phyloP scores from a whole-genome alignment of 1,139 yeast genomes.

The Pichia kudriavzevii region DNA sequence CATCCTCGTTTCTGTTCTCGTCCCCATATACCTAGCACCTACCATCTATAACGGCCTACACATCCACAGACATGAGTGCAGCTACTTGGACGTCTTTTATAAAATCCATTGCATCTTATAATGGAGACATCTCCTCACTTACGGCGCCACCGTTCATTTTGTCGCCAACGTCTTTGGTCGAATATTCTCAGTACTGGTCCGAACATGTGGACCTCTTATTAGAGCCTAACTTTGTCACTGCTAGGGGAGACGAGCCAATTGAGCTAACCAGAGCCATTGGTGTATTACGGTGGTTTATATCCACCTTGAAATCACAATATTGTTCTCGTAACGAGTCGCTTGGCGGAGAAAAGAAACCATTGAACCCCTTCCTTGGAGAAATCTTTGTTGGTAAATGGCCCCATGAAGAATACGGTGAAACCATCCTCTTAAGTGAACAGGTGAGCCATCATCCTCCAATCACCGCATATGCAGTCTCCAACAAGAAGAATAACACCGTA shows the following conservation, averaged over 20 bases:
- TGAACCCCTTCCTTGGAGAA: constrained; percentile 92
- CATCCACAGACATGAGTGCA: too few species aligned
- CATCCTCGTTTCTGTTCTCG: background rate
- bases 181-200: constrained; percentile 90
- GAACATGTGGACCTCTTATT: constrained; percentile 81
- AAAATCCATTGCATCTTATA: constrained; percentile 85
- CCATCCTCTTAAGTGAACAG: constrained; percentile 76
- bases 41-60: too few species aligned
- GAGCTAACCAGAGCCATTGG: constrained; percentile 59
- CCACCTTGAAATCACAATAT: constrained; percentile 87
- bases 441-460: constrained; percentile 96
- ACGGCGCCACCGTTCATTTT: constrained; percentile 98
- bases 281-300: constrained; percentile 85
- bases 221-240: constrained; percentile 53
- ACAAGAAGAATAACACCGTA: constrained; percentile 58
- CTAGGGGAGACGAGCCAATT: constrained; percentile 31
- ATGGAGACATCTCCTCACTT: constrained; percentile 86
- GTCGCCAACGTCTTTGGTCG: constrained; percentile 81
- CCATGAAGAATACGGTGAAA: constrained; percentile 50
- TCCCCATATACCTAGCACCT: background rate
- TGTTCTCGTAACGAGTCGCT: constrained; percentile 84
- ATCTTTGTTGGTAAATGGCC: constrained; percentile 83
- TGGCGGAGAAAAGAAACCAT: constrained; percentile 93
- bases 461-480: constrained; percentile 76
- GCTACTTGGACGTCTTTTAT: constrained; percentile 79